phyloP scores from a whole-genome alignment of 495 filamentous ascomycete species.

The Penicillium tannophilum region DNA sequence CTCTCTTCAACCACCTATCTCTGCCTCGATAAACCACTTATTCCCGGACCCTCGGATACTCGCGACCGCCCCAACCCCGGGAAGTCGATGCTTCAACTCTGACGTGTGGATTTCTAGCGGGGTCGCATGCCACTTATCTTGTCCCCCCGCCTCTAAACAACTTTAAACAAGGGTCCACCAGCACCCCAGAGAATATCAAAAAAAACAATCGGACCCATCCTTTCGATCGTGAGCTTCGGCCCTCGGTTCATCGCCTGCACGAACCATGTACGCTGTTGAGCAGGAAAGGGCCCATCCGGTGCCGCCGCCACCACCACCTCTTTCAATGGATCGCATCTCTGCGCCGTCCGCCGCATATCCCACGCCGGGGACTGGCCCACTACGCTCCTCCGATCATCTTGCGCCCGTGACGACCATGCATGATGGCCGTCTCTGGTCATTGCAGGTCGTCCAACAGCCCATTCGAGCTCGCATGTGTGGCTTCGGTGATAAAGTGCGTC shows the following conservation, averaged over 20 bases:
- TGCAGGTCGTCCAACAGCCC: constrained; percentile 90
- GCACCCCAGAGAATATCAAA: constrained; percentile 18
- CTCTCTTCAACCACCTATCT: neutral
- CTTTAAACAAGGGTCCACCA: constrained; percentile 11
- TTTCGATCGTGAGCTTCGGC: constrained; percentile 15
- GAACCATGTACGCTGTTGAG: constrained; percentile 49
- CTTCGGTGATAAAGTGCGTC: constrained; percentile 90
- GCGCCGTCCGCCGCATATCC: constrained; percentile 45
- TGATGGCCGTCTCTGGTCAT: constrained; percentile 59
- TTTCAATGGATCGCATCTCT: constrained; percentile 53
- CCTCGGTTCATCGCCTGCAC: constrained; percentile 31
- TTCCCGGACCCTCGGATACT: neutral
- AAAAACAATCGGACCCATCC: constrained; percentile 14
- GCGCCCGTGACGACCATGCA: constrained; percentile 41
- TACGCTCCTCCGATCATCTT: constrained; percentile 40
- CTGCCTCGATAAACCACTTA: neutral
- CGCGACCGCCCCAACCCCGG: constrained; percentile 12
- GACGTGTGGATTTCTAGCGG: constrained; percentile 34
- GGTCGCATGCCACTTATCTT: constrained; percentile 30
- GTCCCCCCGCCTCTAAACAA: constrained; percentile 13
- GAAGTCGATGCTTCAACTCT: constrained; percentile 39
- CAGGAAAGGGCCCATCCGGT: constrained; percentile 45
- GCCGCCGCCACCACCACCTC: constrained; percentile 43
- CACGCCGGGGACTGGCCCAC: constrained; percentile 36
- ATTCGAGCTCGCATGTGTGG: constrained; percentile 97